Evolutionary conservation across 176 grass and related monocot genomes (phyloP).

Genomic region (Bothriochloa decipiens): DNA sequence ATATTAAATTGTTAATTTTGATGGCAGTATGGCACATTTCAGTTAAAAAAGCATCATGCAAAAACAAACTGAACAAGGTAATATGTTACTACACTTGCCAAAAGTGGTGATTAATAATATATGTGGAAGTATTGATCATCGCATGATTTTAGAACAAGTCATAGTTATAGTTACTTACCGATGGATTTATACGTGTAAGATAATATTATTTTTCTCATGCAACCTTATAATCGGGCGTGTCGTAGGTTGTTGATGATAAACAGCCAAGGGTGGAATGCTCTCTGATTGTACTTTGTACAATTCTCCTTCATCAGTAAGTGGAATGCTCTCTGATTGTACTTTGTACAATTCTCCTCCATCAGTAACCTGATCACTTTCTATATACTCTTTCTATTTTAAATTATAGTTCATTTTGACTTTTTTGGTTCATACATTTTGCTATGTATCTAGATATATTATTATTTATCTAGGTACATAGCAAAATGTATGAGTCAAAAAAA

Average conservation of each 20-base stretch:
- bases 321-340: too few relatives aligned
- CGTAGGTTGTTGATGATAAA: slow-evolving; percentile 62
- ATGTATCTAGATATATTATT: too few relatives aligned
- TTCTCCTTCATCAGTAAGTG: slow-evolving; percentile 77
- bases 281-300: slow-evolving; percentile 86
- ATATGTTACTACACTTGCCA: neutral
- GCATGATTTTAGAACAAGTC: slow-evolving; percentile 47
- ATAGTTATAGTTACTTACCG: slow-evolving; percentile 36
- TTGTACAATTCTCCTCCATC: slow-evolving; percentile 82
- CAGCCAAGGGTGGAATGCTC: slow-evolving; percentile 73
- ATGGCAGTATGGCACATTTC: slow-evolving; percentile 23
- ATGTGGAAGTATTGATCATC: slow-evolving; percentile 1
- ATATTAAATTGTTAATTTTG: slow-evolving; percentile 6
- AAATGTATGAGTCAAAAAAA: too few relatives aligned
- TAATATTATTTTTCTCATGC: slow-evolving; percentile 85
- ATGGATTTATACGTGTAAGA: slow-evolving; percentile 92
- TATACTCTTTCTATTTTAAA: too few relatives aligned
- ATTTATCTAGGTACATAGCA: too few relatives aligned
- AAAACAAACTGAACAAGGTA: neutral
- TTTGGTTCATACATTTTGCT: too few relatives aligned
- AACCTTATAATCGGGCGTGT: slow-evolving; percentile 93
- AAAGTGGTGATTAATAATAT: slow-evolving; percentile 1
- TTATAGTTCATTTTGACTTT: too few relatives aligned
- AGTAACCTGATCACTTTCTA: slow-evolving; percentile 74
- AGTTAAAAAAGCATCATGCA: neutral